Percentiles rank a stretch among this genome's conserved stretches.
These are phyloP conservation scores for Debaryomyces nepalensis DNA, from an alignment of 1,139 yeast species.

Conservation along the genomic window DNA sequence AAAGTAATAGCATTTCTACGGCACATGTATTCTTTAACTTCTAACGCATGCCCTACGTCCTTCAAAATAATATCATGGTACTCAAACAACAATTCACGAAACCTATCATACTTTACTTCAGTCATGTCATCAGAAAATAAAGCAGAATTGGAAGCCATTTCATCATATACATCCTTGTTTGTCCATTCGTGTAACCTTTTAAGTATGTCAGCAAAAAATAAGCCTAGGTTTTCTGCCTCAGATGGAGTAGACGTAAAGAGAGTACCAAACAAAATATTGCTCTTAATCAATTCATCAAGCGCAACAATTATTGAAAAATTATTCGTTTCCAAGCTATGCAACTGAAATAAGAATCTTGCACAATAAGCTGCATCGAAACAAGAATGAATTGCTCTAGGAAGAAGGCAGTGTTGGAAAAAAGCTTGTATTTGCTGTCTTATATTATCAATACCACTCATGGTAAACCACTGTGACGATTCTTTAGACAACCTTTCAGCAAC, in stretches of 20 bases:
- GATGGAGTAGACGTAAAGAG: slow-evolving; percentile 72
- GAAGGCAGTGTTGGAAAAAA: slow-evolving; percentile 65
- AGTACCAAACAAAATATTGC: slow-evolving; percentile 58
- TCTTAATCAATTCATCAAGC: slow-evolving; percentile 55
- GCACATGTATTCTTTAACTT: slow-evolving; percentile 72
- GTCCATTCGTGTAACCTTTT: slow-evolving; percentile 51
- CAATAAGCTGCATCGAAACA: slow-evolving; percentile 83
- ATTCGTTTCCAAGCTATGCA: slow-evolving; percentile 48
- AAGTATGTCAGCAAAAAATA: slow-evolving; percentile 67
- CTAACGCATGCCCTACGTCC: slow-evolving; percentile 54
- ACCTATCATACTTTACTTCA: slow-evolving; percentile 37
- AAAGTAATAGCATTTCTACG: slow-evolving; percentile 82
- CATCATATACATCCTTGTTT: slow-evolving; percentile 25
- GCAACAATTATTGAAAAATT: slow-evolving; percentile 50
- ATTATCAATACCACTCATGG: slow-evolving; percentile 22
- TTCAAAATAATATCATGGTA: slow-evolving; percentile 59
- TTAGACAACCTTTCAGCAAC: slow-evolving; percentile 20
- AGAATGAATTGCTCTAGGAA: slow-evolving; percentile 81
- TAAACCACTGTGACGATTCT: slow-evolving; percentile 33
- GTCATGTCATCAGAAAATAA: slow-evolving; percentile 18
- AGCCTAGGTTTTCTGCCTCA: slow-evolving; percentile 84
- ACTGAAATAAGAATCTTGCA: slow-evolving; percentile 60
- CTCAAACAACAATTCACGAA: slow-evolving; percentile 49
- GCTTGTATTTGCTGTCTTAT: slow-evolving; percentile 30
- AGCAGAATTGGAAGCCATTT: slow-evolving; percentile 7